Evolutionary conservation across 2,329 filamentous ascomycete genomes (phyloP), one percentile per base, ranked within the genome.

Genomic region (Colletotrichum ledebouriae): DNA sequence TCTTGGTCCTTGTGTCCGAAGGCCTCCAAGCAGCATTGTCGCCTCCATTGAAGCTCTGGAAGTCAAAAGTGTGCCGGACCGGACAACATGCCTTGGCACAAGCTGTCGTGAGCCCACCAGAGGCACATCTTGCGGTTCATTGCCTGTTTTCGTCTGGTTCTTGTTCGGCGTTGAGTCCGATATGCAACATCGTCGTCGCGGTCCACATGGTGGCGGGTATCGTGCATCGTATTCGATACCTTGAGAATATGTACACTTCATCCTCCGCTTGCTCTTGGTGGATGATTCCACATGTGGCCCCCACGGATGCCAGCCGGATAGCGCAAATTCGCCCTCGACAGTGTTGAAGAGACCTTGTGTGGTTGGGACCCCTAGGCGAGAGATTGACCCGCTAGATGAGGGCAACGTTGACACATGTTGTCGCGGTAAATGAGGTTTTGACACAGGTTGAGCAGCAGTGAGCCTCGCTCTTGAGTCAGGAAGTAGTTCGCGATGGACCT

Each of bases 171-270:
- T 29, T 47, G 50, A 29, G 42, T 52, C 39, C 17, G 6, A 61
- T 68, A 49, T 55, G 47, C 61, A 52, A 56, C 53, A 68, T 56
- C 41, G 25, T 53, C 44, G 33, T 53, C 11, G 22, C 22, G 66
- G 42, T 50, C 66, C 61, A 68, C 66, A 60, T 68, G 20, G 41
- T 34, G 55, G 61, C 61, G 66, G 66, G 61, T 60, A 56, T 68
- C 66, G 61, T 65, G 61, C 66, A 60, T 68, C 55, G 61, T 56
- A 59, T 50, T 56, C 55, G 47, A 60, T 60, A 56, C 53, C 25
- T 56, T 39, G 17, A 56, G 41, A 12, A 50, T 47, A 22, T 3
- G 22, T 22, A 22, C 22, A 22, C 22, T 22, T 22, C 22, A 22
- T 22, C 22, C 22, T 4, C 22, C 22, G 22, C 22, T 22, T 22